These are phyloP conservation scores for Toxicodendron radicans DNA, from an alignment of 345 rosid species.

Conservation along the genomic window DNA sequence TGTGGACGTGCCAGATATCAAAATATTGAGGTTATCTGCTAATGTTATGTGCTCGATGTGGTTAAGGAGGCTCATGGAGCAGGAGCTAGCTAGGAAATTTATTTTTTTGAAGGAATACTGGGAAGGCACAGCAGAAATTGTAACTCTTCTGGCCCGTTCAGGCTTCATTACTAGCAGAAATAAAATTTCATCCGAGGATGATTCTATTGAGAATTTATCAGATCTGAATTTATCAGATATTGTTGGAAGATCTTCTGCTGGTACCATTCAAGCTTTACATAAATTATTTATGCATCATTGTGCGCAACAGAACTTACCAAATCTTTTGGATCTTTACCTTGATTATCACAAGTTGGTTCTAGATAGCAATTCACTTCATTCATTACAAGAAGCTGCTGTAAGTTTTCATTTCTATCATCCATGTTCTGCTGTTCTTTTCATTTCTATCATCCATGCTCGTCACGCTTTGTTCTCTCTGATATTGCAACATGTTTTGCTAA, in stretches of 20 bases:
- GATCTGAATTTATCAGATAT: slow-evolving; percentile 43
- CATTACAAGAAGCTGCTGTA: slow-evolving; percentile 79
- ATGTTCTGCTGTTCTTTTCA: slow-evolving; percentile 51
- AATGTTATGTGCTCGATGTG: slow-evolving; percentile 58
- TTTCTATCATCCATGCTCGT: background rate
- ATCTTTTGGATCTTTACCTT: slow-evolving; percentile 87
- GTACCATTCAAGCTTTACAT: slow-evolving; percentile 60
- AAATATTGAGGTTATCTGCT: slow-evolving; percentile 60
- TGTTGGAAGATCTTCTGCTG: slow-evolving; percentile 38
- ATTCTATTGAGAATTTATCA: slow-evolving; percentile 39
- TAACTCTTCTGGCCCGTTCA: slow-evolving; percentile 75
- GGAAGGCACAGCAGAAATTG: slow-evolving; percentile 75
- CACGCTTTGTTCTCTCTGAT: slow-evolving; percentile 18
- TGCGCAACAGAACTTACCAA: slow-evolving; percentile 70
- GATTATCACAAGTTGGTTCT: slow-evolving; percentile 67
- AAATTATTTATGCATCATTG: slow-evolving; percentile 64
- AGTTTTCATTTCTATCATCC: slow-evolving; percentile 40
- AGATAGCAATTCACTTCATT: slow-evolving; percentile 53
- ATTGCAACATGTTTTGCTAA: background rate
- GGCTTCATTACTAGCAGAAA: slow-evolving; percentile 59
- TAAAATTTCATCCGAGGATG: slow-evolving; percentile 41
- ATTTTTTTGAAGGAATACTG: slow-evolving; percentile 83
- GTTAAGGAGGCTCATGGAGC: slow-evolving; percentile 78
- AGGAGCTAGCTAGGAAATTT: slow-evolving; percentile 75
- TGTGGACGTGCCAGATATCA: slow-evolving; percentile 80